A percentile compares a stretch with the other conserved stretches of the same genome.
Conservation (phyloP, 441 rosid genomes). For the Populus hybrid region DNA sequence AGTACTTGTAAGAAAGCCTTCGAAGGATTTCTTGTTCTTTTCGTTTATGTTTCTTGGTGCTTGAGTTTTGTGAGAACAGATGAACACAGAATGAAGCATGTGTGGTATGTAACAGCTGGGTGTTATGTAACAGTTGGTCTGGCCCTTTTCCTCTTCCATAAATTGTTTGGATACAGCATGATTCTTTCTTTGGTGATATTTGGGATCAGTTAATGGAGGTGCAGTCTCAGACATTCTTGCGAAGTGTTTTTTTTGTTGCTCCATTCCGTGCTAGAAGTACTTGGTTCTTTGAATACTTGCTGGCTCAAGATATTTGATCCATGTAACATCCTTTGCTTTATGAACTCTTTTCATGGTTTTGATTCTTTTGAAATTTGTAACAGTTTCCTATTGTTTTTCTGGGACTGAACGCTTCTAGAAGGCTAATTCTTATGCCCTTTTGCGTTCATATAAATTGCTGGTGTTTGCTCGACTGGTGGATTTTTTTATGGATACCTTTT, state of each 20-base stretch:
- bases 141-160: background rate
- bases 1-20: too few species aligned
- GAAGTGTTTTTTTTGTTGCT: background rate
- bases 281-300: background rate
- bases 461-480: too few species aligned
- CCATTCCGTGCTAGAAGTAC: background rate
- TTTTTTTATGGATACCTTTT: too few species aligned
- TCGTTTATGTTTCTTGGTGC: background rate
- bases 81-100: background rate
- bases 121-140: background rate
- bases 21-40: too few species aligned
- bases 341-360: background rate
- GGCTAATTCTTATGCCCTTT: too few species aligned
- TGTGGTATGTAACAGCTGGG: background rate
- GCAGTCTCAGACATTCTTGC: background rate
- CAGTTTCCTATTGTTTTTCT: too few species aligned
- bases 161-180: background rate
- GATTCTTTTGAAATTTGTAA: too few species aligned
- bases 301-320: background rate
- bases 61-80: background rate
- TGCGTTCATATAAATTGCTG: too few species aligned
- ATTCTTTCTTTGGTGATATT: background rate
- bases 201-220: background rate
- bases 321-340: background rate
- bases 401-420: too few species aligned